Evolutionary conservation across 2,329 filamentous ascomycete species (phyloP), one percentile per base, ranked within the genome.

Genomic region (Thelonectria discophora): DNA sequence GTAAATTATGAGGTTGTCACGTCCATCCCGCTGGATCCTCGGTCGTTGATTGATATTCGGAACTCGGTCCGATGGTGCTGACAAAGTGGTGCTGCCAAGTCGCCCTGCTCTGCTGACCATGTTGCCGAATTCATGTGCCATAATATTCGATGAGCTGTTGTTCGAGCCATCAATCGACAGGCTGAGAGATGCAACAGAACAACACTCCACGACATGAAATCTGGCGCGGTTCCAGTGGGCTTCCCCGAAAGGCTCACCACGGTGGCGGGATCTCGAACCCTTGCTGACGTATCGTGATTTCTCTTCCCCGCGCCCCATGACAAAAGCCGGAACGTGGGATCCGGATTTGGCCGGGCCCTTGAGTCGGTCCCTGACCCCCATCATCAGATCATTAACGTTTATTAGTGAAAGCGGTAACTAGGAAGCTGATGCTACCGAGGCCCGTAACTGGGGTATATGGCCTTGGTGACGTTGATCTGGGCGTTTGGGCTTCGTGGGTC

Each of bases 371-470:
- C 46, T 30, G 45, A n/a, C 48, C 56, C 32, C 52, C 24, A 51
- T 54, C 46, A 70, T 68, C 64, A 67, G 67, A 70, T 71, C 69
- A 66, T 30, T 30, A 30, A 30, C 27, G 27, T 30, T 30, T 30
- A 30, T 30, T 30, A 30, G 27, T 32, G 24, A 27, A 13, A 13
- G 17, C 40, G 12, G 43, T 30, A 37, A 56, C 39, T 43, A 43
- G 20, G 12, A 46, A 21, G 43, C 37, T 40, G 37, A 17, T 13
- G 48, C 46, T 71, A 58, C 69, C 66, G 69, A 71, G 69, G 67
- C 54, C 40, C n/a, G n/a, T n/a, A n/a, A n/a, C n/a, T n/a, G n/a
- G n/a, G n/a, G n/a, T n/a, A n/a, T n/a, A n/a, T n/a, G n/a, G n/a
- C n/a, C n/a, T n/a, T n/a, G n/a, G n/a, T n/a, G n/a, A n/a, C 21